phyloP scores from a whole-genome alignment of 106 monocot genomes.

The Posidonia australis region DNA sequence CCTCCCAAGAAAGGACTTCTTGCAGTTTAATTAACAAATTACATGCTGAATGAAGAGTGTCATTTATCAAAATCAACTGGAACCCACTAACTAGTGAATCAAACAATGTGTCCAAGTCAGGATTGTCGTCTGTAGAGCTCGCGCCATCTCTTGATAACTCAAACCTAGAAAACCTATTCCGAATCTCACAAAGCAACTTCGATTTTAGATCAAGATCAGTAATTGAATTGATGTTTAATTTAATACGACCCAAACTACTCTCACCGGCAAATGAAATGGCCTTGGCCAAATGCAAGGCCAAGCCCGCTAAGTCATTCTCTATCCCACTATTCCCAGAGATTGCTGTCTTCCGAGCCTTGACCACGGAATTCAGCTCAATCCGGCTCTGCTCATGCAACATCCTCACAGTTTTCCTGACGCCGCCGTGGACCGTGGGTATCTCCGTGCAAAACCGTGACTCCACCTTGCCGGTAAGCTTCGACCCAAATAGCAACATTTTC shows the following conservation, averaged over 20 bases:
- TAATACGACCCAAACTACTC: conserved; percentile 42
- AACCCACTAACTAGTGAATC: conserved; percentile 31
- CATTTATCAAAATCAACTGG: conserved; percentile 15
- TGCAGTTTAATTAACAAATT: conserved; percentile 42
- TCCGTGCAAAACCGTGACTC: conserved; percentile 20
- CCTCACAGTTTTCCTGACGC: conserved; percentile 56
- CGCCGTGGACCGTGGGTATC: conserved; percentile 51
- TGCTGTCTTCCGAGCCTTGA: conserved; percentile 36
- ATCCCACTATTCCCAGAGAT: conserved; percentile 22
- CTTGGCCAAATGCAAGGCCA: conserved; percentile 25
- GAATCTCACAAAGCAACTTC: conserved; percentile 20
- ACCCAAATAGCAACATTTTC: conserved; percentile 57
- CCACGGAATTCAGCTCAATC: conserved; percentile 50
- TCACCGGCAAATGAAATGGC: conserved; percentile 34
- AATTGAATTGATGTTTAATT: conserved; percentile 17
- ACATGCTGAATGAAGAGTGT: conserved; percentile 28
- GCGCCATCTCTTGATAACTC: not conserved
- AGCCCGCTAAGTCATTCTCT: conserved; percentile 36
- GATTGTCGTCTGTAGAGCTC: not conserved
- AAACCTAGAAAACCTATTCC: conserved; percentile 18
- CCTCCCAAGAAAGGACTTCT: conserved; percentile 77
- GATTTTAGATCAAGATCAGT: conserved; percentile 18
- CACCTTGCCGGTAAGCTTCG: conserved; percentile 50
- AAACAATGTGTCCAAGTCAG: conserved; percentile 5
- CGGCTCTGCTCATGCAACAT: conserved; percentile 40